Evolutionary conservation across 768 basidiomycete species (phyloP).

Genomic region (Phylloporus scabripes): DNA sequence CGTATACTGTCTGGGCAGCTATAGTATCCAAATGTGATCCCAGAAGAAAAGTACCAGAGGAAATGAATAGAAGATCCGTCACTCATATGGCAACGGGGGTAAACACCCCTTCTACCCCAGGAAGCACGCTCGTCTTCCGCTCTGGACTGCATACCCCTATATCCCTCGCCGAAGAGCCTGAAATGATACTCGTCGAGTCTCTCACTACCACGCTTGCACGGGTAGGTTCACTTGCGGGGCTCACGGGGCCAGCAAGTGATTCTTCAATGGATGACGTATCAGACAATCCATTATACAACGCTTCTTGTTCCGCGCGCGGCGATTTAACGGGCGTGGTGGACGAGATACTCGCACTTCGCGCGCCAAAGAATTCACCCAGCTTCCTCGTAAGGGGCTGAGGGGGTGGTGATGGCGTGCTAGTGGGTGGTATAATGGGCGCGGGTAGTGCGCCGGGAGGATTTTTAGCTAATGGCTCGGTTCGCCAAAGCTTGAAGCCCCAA

Average conservation of each 20-base stretch:
- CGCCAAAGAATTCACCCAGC: conserved; percentile 65
- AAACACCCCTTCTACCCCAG: conserved; percentile 17
- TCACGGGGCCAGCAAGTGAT: conserved; percentile 31
- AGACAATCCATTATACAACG: conserved; percentile 26
- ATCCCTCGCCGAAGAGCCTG: conserved; percentile 24
- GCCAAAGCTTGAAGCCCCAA: conserved; percentile 75
- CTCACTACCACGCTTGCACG: conserved; percentile 26
- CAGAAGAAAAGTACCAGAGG: conserved; percentile 8
- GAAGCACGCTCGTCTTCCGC: conserved; percentile 17
- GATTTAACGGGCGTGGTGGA: conserved; percentile 33
- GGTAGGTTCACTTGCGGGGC: conserved; percentile 27
- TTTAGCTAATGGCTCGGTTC: conserved; percentile 34
- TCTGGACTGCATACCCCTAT: conserved; percentile 28
- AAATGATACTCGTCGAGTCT: conserved; percentile 26
- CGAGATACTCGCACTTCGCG: conserved; percentile 46
- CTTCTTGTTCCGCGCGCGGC: conserved; percentile 23
- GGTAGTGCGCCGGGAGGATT: conserved; percentile 24
- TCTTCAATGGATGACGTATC: conserved; percentile 36
- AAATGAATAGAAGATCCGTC: conserved; percentile 15
- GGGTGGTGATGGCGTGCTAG: conserved; percentile 22
- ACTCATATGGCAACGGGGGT: conserved; percentile 28
- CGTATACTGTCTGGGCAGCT: conserved; percentile 4
- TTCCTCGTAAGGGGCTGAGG: conserved; percentile 54
- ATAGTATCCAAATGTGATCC: conserved; percentile 14
- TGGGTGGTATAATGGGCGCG: conserved; percentile 23